phyloP scores from a whole-genome alignment of 1,139 yeast genomes.

The Hyphopichia khmerensis region DNA sequence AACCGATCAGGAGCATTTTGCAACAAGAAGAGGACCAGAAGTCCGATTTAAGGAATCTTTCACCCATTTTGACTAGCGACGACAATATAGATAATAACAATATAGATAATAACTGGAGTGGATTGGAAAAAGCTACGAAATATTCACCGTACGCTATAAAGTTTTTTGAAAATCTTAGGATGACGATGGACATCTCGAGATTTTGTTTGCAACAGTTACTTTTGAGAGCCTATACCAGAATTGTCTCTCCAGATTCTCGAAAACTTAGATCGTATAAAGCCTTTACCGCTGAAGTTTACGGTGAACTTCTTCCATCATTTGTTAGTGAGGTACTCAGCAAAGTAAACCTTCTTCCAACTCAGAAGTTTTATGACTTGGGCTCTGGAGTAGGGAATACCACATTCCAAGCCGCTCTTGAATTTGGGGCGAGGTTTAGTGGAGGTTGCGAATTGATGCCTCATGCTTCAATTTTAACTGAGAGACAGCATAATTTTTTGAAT shows the following conservation, averaged over 20 bases:
- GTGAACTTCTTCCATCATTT: slow-evolving; percentile 82
- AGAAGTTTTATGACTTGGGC: slow-evolving; percentile 79
- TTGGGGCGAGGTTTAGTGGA: slow-evolving; percentile 72
- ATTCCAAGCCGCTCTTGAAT: slow-evolving; percentile 84
- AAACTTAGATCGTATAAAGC: slow-evolving; percentile 74
- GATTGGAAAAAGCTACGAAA: background rate
- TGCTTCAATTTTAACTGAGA: slow-evolving; percentile 67
- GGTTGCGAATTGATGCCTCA: slow-evolving; percentile 90
- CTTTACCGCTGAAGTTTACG: slow-evolving; percentile 88
- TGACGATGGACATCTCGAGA: slow-evolving; percentile 48
- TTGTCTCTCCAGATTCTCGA: slow-evolving; percentile 72
- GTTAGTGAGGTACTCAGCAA: slow-evolving; percentile 66
- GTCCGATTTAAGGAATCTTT: background rate
- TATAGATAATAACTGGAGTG: background rate
- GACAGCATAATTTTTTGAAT: slow-evolving; percentile 58
- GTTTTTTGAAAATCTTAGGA: slow-evolving; percentile 23
- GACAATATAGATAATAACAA: background rate
- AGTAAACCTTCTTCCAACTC: slow-evolving; percentile 53
- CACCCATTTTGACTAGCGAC: background rate
- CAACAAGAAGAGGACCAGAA: too few relatives aligned
- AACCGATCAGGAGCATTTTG: too few relatives aligned
- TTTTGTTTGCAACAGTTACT: slow-evolving; percentile 66
- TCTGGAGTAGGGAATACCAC: slow-evolving; percentile 95
- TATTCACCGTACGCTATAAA: background rate
- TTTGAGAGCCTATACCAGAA: slow-evolving; percentile 69